A percentile compares a stretch with the other conserved stretches of the same genome.
phyloP scores from a whole-genome alignment of 2,329 filamentous ascomycete species.

The Aspergillus neotritici region DNA sequence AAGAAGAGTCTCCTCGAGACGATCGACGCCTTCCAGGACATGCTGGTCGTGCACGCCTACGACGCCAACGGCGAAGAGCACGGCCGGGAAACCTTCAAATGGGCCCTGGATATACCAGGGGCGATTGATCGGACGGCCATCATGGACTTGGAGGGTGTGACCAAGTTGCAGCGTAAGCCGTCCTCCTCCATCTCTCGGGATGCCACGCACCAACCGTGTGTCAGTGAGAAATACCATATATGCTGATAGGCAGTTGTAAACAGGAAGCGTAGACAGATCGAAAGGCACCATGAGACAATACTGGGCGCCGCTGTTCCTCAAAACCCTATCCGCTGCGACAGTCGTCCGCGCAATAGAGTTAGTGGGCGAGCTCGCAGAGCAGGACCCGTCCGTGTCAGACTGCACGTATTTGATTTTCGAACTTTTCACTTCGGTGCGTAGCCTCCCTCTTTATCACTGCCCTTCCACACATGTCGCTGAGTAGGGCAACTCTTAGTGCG shows the following conservation, averaged over 20 bases:
- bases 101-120: slow-evolving; percentile 10
- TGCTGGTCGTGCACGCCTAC: slow-evolving; percentile 10
- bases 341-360: slow-evolving; percentile 4
- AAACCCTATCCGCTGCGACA: slow-evolving; percentile 1
- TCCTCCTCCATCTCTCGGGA: too few relatives aligned
- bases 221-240: not conserved
- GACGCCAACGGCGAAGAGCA: slow-evolving; percentile 47
- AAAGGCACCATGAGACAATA: slow-evolving; percentile 12
- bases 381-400: slow-evolving; percentile 3
- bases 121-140: slow-evolving; percentile 8
- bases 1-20: slow-evolving; percentile 6
- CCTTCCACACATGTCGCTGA: not conserved
- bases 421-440: slow-evolving; percentile 3
- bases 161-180: slow-evolving; percentile 5
- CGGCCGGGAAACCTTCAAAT: slow-evolving; percentile 42
- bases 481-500: not conserved
- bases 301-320: slow-evolving; percentile 5
- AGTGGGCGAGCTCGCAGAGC: slow-evolving; percentile 3
- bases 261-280: slow-evolving; percentile 1
- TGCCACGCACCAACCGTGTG: not conserved
- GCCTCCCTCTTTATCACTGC: not conserved
- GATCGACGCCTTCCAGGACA: slow-evolving; percentile 2
- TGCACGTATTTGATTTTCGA: slow-evolving; percentile 13
- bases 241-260: not conserved
- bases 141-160: slow-evolving; percentile 3